Conservation (phyloP, 2,329 filamentous ascomycete species). For the Leptographium radiaticola region DNA sequence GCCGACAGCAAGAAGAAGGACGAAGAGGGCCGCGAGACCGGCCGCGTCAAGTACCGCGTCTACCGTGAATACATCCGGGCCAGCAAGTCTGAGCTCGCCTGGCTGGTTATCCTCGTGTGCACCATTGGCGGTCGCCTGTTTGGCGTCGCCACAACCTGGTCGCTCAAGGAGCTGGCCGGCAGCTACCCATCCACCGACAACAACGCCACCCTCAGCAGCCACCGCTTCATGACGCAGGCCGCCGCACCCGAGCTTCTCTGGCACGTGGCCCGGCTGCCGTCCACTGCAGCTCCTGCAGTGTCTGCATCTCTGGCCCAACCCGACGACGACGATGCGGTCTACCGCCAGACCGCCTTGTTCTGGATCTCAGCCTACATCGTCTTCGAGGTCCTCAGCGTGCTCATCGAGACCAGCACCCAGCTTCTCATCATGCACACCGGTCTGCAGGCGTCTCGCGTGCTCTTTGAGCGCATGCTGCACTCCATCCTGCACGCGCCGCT, state of each 20-base stretch:
- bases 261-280: background rate
- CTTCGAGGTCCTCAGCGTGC: conserved; percentile 14
- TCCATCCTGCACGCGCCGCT: conserved; percentile 26
- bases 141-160: conserved; percentile 18
- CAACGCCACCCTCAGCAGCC: background rate
- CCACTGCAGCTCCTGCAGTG: background rate
- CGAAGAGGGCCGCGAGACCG: conserved; percentile 19
- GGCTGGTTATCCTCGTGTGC: conserved; percentile 15
- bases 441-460: conserved; percentile 16
- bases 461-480: conserved; percentile 22
- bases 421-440: conserved; percentile 19
- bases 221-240: conserved; percentile 6
- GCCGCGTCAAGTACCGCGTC: conserved; percentile 20
- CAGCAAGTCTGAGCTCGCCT: conserved; percentile 16
- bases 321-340: conserved; percentile 1
- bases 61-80: conserved; percentile 21
- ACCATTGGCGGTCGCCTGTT: conserved; percentile 14
- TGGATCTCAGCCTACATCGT: conserved; percentile 19
- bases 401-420: conserved; percentile 11
- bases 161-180: conserved; percentile 20
- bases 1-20: conserved; percentile 7
- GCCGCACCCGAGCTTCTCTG: conserved; percentile 5
- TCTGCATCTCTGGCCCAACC: background rate
- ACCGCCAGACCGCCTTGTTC: conserved; percentile 12
- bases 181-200: conserved; percentile 11